A percentile compares a stretch with the other conserved stretches of the same genome.
Conservation (phyloP, 78 protist genomes). For the Dictyostelium citrinum region DNA sequence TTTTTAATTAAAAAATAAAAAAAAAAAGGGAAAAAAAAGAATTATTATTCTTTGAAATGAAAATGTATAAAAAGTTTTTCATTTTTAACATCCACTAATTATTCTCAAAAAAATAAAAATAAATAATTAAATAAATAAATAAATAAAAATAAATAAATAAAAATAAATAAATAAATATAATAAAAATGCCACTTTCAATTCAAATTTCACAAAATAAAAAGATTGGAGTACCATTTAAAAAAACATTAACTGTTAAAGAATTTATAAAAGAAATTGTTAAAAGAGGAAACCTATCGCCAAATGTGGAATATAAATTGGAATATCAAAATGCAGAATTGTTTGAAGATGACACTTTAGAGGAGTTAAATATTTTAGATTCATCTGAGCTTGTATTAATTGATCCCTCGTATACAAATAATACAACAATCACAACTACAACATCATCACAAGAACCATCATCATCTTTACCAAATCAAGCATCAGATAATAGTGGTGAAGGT, state of each 20-base stretch:
- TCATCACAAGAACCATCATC: neutral
- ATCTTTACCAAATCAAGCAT: neutral
- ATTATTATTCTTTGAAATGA: neutral
- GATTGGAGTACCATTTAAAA: conserved; percentile 29
- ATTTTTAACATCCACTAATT: neutral
- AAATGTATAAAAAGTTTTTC: neutral
- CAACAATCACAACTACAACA: neutral
- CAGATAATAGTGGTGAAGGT: neutral
- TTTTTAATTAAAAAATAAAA: neutral
- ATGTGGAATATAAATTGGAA: neutral
- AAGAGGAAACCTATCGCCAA: neutral
- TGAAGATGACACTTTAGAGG: conserved; percentile 30
- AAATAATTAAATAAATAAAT: neutral
- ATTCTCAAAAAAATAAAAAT: neutral
- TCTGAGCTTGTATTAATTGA: neutral
- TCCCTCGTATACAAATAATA: neutral
- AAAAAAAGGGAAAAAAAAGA: neutral
- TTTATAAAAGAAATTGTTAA: conserved; percentile 25
- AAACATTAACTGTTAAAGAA: neutral
- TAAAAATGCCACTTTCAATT: conserved; percentile 19
- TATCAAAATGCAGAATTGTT: conserved; percentile 1
- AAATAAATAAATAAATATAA: neutral
- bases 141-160: neutral
- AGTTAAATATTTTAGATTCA: neutral
- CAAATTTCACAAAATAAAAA: conserved; percentile 16